Conservation (phyloP, 2,329 filamentous ascomycete species). For the Ilyonectria mors-panacis region DNA sequence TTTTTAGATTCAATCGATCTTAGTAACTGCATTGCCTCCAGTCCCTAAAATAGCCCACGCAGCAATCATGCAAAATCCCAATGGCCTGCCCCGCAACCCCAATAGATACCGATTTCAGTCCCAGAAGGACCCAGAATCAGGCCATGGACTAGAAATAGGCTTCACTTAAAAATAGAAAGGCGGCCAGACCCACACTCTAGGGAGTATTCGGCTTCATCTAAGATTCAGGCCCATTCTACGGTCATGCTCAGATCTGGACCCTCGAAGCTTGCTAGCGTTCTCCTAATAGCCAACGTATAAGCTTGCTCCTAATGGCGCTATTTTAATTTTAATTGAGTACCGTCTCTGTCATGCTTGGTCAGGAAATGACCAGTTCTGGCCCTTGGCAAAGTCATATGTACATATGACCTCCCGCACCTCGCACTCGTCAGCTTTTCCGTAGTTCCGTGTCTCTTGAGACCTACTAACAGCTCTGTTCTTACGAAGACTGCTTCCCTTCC, state of each 20-base stretch:
- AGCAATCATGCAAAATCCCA: neutral
- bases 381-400: no score
- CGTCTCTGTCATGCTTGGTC: no score
- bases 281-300: neutral
- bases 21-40: neutral
- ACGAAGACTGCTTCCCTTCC: no score
- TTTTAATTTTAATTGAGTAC: no score
- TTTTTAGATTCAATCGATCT: conserved; percentile 1
- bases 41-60: neutral
- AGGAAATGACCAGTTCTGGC: no score
- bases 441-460: no score
- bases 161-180: neutral
- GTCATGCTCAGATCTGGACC: neutral
- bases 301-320: neutral
- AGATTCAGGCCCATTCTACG: neutral
- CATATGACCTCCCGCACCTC: no score
- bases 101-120: no score
- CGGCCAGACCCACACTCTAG: neutral
- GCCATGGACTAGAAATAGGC: conserved; percentile 1
- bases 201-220: neutral
- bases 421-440: no score
- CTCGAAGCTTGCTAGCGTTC: neutral
- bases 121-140: neutral
- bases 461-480: no score
- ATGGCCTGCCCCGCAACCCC: neutral